Conservation (phyloP, 2,329 filamentous ascomycete genomes). For the Apiospora sp. region DNA sequence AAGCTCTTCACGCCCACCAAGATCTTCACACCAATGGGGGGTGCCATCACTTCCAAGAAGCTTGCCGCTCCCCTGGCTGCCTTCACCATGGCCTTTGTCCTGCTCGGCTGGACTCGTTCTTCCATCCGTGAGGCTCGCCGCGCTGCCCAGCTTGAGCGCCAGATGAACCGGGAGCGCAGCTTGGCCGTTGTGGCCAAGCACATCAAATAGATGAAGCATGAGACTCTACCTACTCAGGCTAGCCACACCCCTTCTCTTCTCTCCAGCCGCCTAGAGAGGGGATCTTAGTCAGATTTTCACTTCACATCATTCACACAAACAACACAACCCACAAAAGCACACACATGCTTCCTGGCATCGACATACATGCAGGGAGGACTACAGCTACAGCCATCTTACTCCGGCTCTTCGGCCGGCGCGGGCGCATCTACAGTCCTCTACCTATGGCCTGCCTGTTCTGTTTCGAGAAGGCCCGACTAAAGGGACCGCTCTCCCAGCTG, state of each 20-base stretch:
- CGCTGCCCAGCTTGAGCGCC: slow-evolving; percentile 20
- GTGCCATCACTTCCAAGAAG: slow-evolving; percentile 14
- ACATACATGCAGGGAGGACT: slow-evolving; percentile 8
- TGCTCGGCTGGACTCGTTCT: slow-evolving; percentile 27
- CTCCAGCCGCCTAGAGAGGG: background rate
- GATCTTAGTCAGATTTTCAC: slow-evolving; percentile 3
- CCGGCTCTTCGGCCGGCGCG: slow-evolving; percentile 16
- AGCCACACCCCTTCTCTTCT: background rate
- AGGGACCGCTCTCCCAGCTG: slow-evolving; percentile 12
- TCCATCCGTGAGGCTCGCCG: slow-evolving; percentile 29
- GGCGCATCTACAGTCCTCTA: slow-evolving; percentile 4
- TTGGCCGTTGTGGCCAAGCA: background rate
- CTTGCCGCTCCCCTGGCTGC: slow-evolving; percentile 28
- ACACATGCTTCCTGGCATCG: slow-evolving; percentile 15
- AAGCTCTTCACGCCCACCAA: slow-evolving; percentile 24
- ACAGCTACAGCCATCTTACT: background rate
- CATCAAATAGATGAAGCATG: slow-evolving; percentile 6
- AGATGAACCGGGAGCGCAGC: slow-evolving; percentile 18
- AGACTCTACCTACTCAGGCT: background rate
- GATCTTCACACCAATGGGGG: slow-evolving; percentile 27
- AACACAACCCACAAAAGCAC: background rate
- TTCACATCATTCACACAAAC: background rate
- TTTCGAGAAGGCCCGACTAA: slow-evolving; percentile 17
- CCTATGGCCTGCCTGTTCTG: background rate
- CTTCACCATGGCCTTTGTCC: slow-evolving; percentile 28